Evolutionary conservation across 371 early-diverging fungal species (phyloP), one percentile per base, ranked within the genome.

Genomic region (Apophysomyces variabilis): DNA sequence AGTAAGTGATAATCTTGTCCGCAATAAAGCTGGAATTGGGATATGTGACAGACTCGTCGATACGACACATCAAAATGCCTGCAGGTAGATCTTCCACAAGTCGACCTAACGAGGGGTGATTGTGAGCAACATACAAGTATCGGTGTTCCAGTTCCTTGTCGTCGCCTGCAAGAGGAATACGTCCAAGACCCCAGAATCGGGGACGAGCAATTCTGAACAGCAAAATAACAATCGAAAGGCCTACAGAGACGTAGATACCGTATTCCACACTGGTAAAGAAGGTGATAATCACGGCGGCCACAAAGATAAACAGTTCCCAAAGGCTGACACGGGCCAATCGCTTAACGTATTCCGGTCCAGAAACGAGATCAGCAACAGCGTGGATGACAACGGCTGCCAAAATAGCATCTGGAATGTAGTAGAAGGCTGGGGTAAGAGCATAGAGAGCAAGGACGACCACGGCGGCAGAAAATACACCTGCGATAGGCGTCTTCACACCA

Each of bases 401-500:
- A 1, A 81, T 79, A 18, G 96, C 87, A 54, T 86, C 85, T 4
- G 96, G 94, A 46, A 97, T 93, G 66, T 87, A 95, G 77, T 87
- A 92, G 73, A 97, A 93, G 5, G 90, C 90, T 11, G 91, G 90
- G 0, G 95, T 93, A 59, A 95, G 77, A 37, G 87, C 78, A 68
- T 89, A 92, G 18, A 96, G 77, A 18, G 93, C 90, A n/a, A 94
- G 66, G 0, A 95, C 72, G 5, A 96, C 93, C 12, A 94, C 80
- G 18, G 80, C 63, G 5, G 85, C 92, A 2, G 93, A 90, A 73
- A 93, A 85, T 16, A 93, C 71, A 39, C 92, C 92, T 5, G 93
- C 92, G 16, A 93, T 72, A 3, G 97, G 95, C 0, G 95, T 91
- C 41, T 89, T 84, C 38, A 93, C 95, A 13, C 95, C 95, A 5